phyloP scores from a whole-genome alignment of 257 asterid species.

The Fraxinus cuspidata region DNA sequence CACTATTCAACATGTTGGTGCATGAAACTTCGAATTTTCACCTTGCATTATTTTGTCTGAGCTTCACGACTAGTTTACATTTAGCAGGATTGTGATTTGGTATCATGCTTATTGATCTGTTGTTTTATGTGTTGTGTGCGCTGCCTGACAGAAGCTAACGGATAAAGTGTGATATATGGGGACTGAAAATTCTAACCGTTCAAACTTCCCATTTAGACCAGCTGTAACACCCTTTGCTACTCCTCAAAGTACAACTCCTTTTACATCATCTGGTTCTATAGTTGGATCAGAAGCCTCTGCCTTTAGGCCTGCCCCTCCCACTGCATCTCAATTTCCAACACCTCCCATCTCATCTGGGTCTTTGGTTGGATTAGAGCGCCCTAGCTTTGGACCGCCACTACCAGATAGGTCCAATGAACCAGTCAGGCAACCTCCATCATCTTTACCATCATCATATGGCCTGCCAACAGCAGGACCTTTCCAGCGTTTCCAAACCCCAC shows the following conservation, averaged over 20 bases:
- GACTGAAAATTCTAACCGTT: constrained; percentile 63
- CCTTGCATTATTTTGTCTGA: neutral
- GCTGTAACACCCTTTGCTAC: constrained; percentile 52
- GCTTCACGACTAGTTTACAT: neutral
- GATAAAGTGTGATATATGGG: constrained; percentile 47
- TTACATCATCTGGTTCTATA: constrained; percentile 52
- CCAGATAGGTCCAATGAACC: constrained; percentile 49
- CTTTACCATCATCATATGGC: constrained; percentile 55
- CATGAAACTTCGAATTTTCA: neutral
- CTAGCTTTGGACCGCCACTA: constrained; percentile 49
- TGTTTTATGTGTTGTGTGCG: constrained; percentile 18
- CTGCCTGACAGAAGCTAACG: constrained; percentile 36
- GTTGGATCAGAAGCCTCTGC: constrained; percentile 50
- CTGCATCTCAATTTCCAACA: constrained; percentile 36
- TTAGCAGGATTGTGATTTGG: neutral
- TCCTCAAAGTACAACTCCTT: constrained; percentile 56
- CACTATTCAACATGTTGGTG: neutral
- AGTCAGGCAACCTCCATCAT: constrained; percentile 52
- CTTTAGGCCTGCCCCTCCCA: constrained; percentile 44
- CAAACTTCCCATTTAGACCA: constrained; percentile 55
- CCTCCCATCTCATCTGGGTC: constrained; percentile 51
- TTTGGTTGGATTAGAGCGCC: constrained; percentile 46
- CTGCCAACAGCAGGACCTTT: constrained; percentile 54
- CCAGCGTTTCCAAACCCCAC: constrained; percentile 59
- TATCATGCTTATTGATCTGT: neutral